Base-by-base conservation (phyloP, 1,284 basidiomycete genomes). In the Austropuccinia psidii region DNA sequence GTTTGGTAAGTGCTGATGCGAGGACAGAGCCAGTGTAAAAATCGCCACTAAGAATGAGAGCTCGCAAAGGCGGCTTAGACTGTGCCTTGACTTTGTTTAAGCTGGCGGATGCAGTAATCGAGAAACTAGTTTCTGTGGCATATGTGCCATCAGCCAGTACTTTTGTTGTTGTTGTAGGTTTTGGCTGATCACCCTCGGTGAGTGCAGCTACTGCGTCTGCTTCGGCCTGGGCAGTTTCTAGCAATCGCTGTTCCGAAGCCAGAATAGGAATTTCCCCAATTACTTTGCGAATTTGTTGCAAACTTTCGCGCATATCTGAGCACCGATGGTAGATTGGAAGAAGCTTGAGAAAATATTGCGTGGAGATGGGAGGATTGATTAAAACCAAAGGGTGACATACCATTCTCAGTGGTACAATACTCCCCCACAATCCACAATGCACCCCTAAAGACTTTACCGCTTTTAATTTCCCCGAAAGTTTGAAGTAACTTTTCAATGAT, bases 361-460 rank as follows among this genome's bases (percentile, higher is more conserved):
- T n/a, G n/a, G n/a, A n/a, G n/a, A n/a, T n/a, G n/a, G 24, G 17
- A 35, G 24, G 39, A 4, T 31, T 31, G 64, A 9, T 5, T 57
- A n/a, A 27, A 17, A 55, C 21, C 7, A 43, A n/a, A 54, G 43
- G 24, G 24, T 57, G 2, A 54, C 57, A 39, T 31, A 73, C 70
- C 70, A 65, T 64, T 49, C 24, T 52, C 35, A 41, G 70, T 83
- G 64, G 89, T 87, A 57, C 89, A 88, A 79, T 98, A 99, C 83
- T 99, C 96, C 77, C 95, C 96, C 15, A 98, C 86, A 77, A 99
- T 98, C 95, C 95, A 99, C 72, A 98, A 85, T 13, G 97, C 87
- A 4, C 96, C 95, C 15, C 95, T 88, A 85, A 92, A 98, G 39
- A 98, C 95, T 81, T 98, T 98, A 76, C 94, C 95, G 19, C 91